Conservation (phyloP, 345 rosid species). For the Ailanthus altissimus region DNA sequence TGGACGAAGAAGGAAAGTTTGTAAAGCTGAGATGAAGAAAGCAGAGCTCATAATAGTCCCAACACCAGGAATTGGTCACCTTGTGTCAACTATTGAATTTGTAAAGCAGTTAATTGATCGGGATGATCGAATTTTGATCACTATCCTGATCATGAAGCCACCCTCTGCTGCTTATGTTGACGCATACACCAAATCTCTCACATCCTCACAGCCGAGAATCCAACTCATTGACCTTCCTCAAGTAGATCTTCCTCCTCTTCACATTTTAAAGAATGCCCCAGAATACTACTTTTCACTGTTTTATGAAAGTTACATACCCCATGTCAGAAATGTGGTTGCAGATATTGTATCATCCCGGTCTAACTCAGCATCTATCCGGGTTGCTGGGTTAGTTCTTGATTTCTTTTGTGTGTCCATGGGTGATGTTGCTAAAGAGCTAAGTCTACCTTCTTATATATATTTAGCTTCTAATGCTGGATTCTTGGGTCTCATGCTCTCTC, state of each 20-base stretch:
- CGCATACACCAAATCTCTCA: constrained; percentile 17
- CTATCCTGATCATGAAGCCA: constrained; percentile 29
- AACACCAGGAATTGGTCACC: constrained; percentile 43
- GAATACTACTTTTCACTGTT: constrained; percentile 25
- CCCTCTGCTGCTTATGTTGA: not conserved
- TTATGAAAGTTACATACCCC: constrained; percentile 24
- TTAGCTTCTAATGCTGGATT: constrained; percentile 37
- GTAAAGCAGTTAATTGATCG: constrained; percentile 42
- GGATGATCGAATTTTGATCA: constrained; percentile 35
- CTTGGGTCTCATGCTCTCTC: constrained; percentile 40
- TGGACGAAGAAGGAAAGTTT: too few species aligned
- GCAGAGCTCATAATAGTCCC: constrained; percentile 41
- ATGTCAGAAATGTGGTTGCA: constrained; percentile 13
- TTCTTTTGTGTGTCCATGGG: constrained; percentile 47
- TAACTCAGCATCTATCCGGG: constrained; percentile 28
- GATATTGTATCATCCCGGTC: constrained; percentile 16
- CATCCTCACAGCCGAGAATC: constrained; percentile 32
- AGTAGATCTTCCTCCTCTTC: constrained; percentile 26
- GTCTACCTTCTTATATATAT: constrained; percentile 55
- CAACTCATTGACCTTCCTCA: constrained; percentile 35
- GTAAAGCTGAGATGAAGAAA: constrained; percentile 35
- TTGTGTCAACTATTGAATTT: constrained; percentile 46
- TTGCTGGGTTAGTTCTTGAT: constrained; percentile 48
- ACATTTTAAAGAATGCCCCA: constrained; percentile 19
- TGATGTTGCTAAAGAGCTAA: constrained; percentile 38